Percentiles rank a stretch among this genome's conserved stretches.
Conservation (phyloP, 2,329 filamentous ascomycete genomes). For the Hyphodiscus sp. region DNA sequence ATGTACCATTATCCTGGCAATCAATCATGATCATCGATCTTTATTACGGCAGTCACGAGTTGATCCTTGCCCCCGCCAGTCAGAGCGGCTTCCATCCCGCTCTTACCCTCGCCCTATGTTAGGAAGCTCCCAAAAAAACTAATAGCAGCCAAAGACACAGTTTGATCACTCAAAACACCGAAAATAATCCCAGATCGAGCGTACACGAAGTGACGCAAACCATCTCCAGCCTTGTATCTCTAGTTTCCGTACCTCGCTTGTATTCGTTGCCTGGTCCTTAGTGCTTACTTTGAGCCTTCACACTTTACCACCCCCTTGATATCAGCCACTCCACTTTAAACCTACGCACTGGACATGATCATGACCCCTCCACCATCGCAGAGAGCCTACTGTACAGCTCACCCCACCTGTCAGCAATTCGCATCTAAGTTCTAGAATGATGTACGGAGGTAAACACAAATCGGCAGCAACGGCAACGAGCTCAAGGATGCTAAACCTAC, state of each 20-base stretch:
- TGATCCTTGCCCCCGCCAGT: slow-evolving; percentile 2
- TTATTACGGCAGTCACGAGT: slow-evolving; percentile 14
- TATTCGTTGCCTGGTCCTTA: slow-evolving; percentile 11
- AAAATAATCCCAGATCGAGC: background rate
- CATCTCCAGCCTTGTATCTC: background rate
- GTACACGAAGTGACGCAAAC: background rate
- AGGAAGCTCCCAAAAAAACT: background rate
- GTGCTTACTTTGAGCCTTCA: slow-evolving; percentile 24
- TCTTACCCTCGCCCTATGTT: background rate
- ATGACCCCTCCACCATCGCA: slow-evolving; percentile 7
- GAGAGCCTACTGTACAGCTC: slow-evolving; percentile 1
- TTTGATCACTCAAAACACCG: background rate
- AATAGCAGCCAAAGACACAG: background rate
- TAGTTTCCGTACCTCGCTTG: background rate
- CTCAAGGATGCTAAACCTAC: background rate
- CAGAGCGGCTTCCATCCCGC: slow-evolving; percentile 2
- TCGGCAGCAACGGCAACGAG: background rate
- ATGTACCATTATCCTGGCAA: slow-evolving; percentile 14
- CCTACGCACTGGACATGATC: slow-evolving; percentile 2
- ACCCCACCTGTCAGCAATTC: slow-evolving; percentile 19
- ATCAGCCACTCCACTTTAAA: slow-evolving; percentile 13
- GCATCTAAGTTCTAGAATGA: slow-evolving; percentile 13
- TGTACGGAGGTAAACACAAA: background rate
- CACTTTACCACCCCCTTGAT: slow-evolving; percentile 14
- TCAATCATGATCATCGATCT: slow-evolving; percentile 15